These are phyloP conservation scores for Mallotus japonicus DNA, from an alignment of 441 rosid species.

Conservation along the genomic window DNA sequence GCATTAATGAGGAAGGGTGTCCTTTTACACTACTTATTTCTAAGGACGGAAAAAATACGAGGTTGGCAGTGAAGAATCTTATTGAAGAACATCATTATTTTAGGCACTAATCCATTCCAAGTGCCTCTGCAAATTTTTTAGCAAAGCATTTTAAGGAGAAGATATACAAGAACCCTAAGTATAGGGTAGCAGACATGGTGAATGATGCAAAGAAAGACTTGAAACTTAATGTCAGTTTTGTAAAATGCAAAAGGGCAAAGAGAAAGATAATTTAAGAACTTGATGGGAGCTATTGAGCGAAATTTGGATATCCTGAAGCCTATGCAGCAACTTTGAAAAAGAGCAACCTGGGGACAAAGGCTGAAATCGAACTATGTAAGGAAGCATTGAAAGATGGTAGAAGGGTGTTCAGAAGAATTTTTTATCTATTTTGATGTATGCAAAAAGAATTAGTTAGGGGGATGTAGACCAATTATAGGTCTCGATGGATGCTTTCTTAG, in stretches of 20 bases:
- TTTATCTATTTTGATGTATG: no score
- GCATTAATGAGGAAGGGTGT: background rate
- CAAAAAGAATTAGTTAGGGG: background rate
- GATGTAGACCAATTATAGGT: background rate
- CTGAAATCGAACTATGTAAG: background rate
- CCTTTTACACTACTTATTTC: background rate
- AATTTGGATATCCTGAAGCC: background rate
- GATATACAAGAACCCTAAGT: background rate
- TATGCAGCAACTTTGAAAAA: background rate
- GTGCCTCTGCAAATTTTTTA: background rate
- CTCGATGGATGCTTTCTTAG: background rate
- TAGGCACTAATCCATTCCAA: background rate
- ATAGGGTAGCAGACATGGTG: background rate
- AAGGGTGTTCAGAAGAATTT: background rate
- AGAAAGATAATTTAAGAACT: background rate
- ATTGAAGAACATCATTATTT: background rate
- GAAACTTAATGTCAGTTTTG: background rate
- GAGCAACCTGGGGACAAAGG: background rate
- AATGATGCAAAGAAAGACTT: background rate
- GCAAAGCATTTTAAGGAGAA: background rate
- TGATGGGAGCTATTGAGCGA: background rate
- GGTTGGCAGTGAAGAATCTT: background rate
- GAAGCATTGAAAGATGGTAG: background rate
- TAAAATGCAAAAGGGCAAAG: background rate
- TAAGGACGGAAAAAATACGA: background rate